These are phyloP conservation scores for Tilletiopsis washingtonensis DNA, from an alignment of 1,284 basidiomycete genomes.

Conservation along the genomic window DNA sequence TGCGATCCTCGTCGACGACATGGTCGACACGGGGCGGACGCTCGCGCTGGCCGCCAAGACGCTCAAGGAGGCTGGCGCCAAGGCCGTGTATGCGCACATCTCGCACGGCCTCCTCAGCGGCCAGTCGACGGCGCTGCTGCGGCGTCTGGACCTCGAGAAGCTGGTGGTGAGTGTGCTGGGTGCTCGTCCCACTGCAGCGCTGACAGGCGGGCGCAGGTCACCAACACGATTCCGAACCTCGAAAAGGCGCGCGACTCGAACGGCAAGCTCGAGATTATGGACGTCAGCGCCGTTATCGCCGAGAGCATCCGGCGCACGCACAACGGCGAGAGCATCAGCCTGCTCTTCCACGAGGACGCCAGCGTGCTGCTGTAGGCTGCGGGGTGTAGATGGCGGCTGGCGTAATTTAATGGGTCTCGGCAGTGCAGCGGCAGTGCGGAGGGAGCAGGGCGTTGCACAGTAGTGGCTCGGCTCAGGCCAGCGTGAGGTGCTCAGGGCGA, in stretches of 20 bases:
- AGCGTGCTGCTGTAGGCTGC: conserved; percentile 39
- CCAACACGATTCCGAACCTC: conserved; percentile 66
- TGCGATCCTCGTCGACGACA: conserved; percentile 92
- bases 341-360: conserved; percentile 44
- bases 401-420: too few species aligned
- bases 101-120: conserved; percentile 89
- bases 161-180: too few species aligned
- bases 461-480: too few species aligned
- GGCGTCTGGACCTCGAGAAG: conserved; percentile 70
- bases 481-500: too few species aligned
- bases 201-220: too few species aligned
- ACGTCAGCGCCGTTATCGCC: conserved; percentile 81
- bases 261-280: conserved; percentile 58
- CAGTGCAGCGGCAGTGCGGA: too few species aligned
- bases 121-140: conserved; percentile 66
- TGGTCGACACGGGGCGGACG: conserved; percentile 92
- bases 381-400: too few species aligned
- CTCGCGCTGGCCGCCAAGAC: conserved; percentile 76
- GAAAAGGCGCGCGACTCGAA: conserved; percentile 50
- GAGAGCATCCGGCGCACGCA: conserved; percentile 94
- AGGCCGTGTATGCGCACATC: conserved; percentile 76
- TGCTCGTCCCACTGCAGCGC: conserved; percentile 44
- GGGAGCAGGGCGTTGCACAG: too few species aligned
- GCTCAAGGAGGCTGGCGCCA: conserved; percentile 78
- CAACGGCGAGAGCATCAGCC: conserved; percentile 67